These are phyloP conservation scores for Tuber calosporum DNA, from an alignment of 495 filamentous ascomycete species.

Conservation along the genomic window DNA sequence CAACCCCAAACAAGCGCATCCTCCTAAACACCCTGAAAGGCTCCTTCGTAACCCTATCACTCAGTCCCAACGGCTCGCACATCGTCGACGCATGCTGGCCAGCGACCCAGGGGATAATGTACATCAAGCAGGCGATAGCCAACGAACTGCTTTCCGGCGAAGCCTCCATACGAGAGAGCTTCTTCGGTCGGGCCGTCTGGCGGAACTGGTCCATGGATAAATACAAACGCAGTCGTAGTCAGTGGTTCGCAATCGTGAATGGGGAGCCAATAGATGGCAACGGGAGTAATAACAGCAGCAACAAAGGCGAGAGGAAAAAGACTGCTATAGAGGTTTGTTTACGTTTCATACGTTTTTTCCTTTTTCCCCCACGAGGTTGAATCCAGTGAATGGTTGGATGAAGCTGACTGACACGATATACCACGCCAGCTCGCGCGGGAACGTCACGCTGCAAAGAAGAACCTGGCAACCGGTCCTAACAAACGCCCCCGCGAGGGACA, in stretches of 20 bases:
- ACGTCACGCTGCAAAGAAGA: slow-evolving; percentile 38
- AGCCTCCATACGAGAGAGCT: slow-evolving; percentile 60
- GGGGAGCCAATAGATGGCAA: slow-evolving; percentile 16
- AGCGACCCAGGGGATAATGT: slow-evolving; percentile 54
- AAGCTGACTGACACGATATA: slow-evolving; percentile 16
- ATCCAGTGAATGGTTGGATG: background rate
- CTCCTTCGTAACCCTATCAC: slow-evolving; percentile 57
- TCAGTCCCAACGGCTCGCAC: slow-evolving; percentile 65
- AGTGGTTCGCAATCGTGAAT: slow-evolving; percentile 38
- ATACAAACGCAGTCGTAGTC: slow-evolving; percentile 50
- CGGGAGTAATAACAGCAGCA: background rate
- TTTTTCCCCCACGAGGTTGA: background rate
- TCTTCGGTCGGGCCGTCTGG: slow-evolving; percentile 76
- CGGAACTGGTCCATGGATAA: slow-evolving; percentile 86
- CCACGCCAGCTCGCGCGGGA: slow-evolving; percentile 37
- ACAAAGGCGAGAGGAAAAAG: slow-evolving; percentile 25
- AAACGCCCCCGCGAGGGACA: slow-evolving; percentile 11
- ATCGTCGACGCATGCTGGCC: slow-evolving; percentile 71
- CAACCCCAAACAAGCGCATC: slow-evolving; percentile 48
- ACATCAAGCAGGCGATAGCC: slow-evolving; percentile 57
- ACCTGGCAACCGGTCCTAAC: slow-evolving; percentile 18
- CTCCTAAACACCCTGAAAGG: slow-evolving; percentile 55
- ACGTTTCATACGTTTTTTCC: background rate
- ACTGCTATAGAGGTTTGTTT: slow-evolving; percentile 38
- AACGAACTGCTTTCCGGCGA: slow-evolving; percentile 59